Base-by-base conservation (phyloP, 202 grass and related monocot genomes). In the Cymbopogon flexuosus region DNA sequence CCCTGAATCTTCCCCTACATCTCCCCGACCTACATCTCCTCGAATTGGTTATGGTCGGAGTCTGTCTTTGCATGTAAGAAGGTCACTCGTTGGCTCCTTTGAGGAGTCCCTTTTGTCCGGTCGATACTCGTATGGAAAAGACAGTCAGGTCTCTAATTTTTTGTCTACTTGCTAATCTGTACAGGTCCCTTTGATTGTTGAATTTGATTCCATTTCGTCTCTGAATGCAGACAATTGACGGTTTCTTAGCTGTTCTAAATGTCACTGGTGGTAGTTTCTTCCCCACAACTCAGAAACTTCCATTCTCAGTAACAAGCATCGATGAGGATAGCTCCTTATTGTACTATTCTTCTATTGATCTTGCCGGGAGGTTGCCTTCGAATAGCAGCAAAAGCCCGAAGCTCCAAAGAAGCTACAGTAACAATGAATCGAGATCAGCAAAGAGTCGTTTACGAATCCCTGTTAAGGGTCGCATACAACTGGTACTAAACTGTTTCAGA, bases 61-160 rank as follows among this genome's bases (percentile, higher is more conserved):
- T 79, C 70, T 61, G 30, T 83, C 78, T 72, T 54, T 91, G 63
- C 87, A 80, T 81, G 70, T 88, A 37, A 87, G 96, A 62, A 90
- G 92, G 75, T 96, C 96, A 61, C 86, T 99, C 49, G 85, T 99
- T 83, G 96, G 89, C 35, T 96, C 96, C 22, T 99, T 99, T 62
- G 96, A 99, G 81, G 96, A 99, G 63, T 99, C 96, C 54, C 96
- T 99, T 72, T 66, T 99, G 56, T 96, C 96, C 71, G 96, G 96
- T 51, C 83, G 96, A 52, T 85, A 91, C 80, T 99, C 31, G 10
- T 93, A 87, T 76, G 92, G 92, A 65, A 93, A 93, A 88, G 89
- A 84, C 43, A 85, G 77, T 77, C 96, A 99, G 96, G 96, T 99
- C 56, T 59, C 68, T 79, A 70, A 36, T 69, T 79, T 36, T 27